Base-by-base conservation (phyloP, 352 stramenopile species). In the Thalassiosira gravida region DNA sequence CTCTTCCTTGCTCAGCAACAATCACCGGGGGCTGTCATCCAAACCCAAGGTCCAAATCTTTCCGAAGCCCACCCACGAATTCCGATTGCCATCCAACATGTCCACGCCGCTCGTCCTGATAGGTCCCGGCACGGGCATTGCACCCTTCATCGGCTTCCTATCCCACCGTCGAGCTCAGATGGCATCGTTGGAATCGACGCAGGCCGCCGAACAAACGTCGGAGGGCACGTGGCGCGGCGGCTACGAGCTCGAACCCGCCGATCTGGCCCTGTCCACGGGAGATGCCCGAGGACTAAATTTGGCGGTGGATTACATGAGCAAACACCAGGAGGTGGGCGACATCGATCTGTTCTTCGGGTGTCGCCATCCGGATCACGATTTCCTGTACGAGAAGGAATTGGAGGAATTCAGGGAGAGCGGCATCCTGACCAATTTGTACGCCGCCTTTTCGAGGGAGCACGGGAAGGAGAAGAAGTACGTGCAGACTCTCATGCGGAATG, bases 141-240 rank as follows among this genome's bases (percentile, higher is more conserved):
- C 96, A 11, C 96, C 96, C 18, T 98, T 99, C 86, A 95, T 98
- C 68, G 96, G 96, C 37, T 99, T 98, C 68, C 62, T 99, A 37
- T 90, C 96, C 64, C 96, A 98, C 67, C 95, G 87, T n/a, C 70
- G 80, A 69, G 82, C 80, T 18, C 62, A 92, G 68, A 20, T 77
- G 5, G 57, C 69, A 13, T 85, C 74, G 8, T 35, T 80, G 1
- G 68, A 85, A 47, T 82, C 71, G 11, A 65, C 53, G 16, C 58
- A 84, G 53, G 72, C 69, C 18, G 82, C 85, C 30, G 68, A 85
- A 63, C 74, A 73, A 13, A 71, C 83, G 32, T 89, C 82, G n/a
- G 90, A 92, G 52, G 94, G 93, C 7, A 90, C 82, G 22, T 97
- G 95, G 93, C 85, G 94, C 56, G 94, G 93, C 24, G 92, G 89